Conservation (phyloP, 345 rosid genomes). For the Noccaea caerulescens region DNA sequence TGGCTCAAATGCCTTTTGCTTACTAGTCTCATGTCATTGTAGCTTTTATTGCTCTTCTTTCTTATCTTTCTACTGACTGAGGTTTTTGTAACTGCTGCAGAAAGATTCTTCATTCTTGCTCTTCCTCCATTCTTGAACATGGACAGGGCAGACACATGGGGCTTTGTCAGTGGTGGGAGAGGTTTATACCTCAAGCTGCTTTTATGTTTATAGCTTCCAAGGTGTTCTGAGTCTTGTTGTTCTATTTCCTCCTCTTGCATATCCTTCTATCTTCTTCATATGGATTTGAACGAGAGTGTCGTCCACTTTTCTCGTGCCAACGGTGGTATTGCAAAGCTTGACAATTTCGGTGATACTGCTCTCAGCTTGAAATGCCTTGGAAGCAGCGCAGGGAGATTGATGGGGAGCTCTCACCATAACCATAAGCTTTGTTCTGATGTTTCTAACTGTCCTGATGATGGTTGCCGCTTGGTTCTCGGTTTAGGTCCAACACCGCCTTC, state of each 20-base stretch:
- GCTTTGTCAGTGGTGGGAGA: slow-evolving; percentile 88
- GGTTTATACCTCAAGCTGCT: slow-evolving; percentile 42
- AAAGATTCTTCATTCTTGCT: slow-evolving; percentile 10
- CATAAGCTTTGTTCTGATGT: slow-evolving; percentile 51
- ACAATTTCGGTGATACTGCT: slow-evolving; percentile 68
- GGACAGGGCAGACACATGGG: slow-evolving; percentile 90
- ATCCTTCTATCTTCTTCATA: slow-evolving; percentile 38
- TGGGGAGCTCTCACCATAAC: slow-evolving; percentile 44
- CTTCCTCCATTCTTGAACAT: slow-evolving; percentile 46
- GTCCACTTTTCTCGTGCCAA: slow-evolving; percentile 46
- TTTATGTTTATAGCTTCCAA: slow-evolving; percentile 41
- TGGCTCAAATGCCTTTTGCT: slow-evolving; percentile 1
- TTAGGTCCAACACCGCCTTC: slow-evolving; percentile 82
- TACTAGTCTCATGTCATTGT: slow-evolving; percentile 12
- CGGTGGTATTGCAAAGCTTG: slow-evolving; percentile 56
- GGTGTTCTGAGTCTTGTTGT: slow-evolving; percentile 35
- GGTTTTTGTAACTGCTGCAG: slow-evolving; percentile 32
- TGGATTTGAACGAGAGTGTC: slow-evolving; percentile 68
- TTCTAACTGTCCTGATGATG: slow-evolving; percentile 61
- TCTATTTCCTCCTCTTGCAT: slow-evolving; percentile 11
- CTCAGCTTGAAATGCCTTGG: slow-evolving; percentile 68
- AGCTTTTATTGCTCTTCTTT: slow-evolving; percentile 2
- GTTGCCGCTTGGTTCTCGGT: slow-evolving; percentile 88
- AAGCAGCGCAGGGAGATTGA: slow-evolving; percentile 45
- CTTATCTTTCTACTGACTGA: slow-evolving; percentile 19